Base-by-base conservation (phyloP, 2,329 filamentous ascomycete species). In the Xylariales sp. region DNA sequence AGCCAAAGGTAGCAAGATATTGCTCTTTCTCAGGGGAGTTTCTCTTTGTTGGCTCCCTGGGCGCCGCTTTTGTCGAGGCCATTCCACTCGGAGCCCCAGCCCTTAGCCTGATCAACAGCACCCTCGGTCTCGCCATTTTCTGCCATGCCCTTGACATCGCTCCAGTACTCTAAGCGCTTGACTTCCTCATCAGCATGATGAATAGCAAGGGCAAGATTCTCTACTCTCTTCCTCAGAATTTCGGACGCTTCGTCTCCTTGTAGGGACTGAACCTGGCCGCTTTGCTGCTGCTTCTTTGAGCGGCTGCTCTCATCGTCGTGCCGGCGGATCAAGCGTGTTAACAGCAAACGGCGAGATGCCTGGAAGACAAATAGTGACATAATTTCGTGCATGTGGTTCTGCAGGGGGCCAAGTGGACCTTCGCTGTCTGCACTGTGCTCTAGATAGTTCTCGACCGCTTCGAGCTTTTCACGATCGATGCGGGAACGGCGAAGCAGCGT, bases 321-420 rank as follows among this genome's bases (percentile, higher is more conserved):
- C 11, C 77, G 69, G n/a, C 76, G 65, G 50, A 80, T 81, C 32
- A 98, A 66, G 35, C 80, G 76, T 14, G 78, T 71, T 13, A 96
- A 70, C 4, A 97, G 71, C 40, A 89, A 78, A 44, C 83, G 79
- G 17, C 90, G 78, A 3, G 90, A 95, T 14, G 83, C 82, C 59
- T 97, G 91, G 57, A 95, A 98, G 15, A 98, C 72, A 53, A 97
- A 87, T 41, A 85, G 71, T 1, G 79, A 72, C 88, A 95, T 90
- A 49, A 95, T 85, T 30, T 88, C 80, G 39, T 87, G 83, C 73
- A 95, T 91, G 57, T 82, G 72, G 39, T 84, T 74, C 43, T 84
- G 74, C 15, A 98, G 67, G 44, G 88, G 85, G 38, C 74, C 72
- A 19, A 97, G 66, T n/a, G n/a, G n/a, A n/a, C n/a, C n/a, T n/a